Percentiles rank a stretch among this genome's conserved stretches.
phyloP scores from a whole-genome alignment of 768 basidiomycete species.

The Steccherinum ochraceum region DNA sequence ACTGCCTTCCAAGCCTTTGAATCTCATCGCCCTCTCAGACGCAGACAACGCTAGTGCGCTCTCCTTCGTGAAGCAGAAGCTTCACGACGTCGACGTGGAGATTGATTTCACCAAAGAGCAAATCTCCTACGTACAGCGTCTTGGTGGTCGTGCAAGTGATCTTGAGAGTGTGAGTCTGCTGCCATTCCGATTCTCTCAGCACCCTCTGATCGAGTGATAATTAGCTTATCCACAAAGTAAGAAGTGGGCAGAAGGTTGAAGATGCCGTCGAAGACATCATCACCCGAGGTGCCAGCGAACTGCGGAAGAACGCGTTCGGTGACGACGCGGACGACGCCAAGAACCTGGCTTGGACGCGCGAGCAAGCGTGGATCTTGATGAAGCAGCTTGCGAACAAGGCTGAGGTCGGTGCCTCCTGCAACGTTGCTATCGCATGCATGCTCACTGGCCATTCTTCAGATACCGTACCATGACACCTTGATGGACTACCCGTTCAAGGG shows the following conservation, averaged over 20 bases:
- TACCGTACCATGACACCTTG: constrained; percentile 78
- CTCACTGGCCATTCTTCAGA: constrained; percentile 31
- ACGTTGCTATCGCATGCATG: not conserved
- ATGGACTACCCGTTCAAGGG: constrained; percentile 87
- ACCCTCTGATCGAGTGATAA: not conserved
- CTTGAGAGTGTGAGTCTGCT: constrained; percentile 62
- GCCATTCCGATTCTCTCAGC: not conserved
- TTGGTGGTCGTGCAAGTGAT: constrained; percentile 90
- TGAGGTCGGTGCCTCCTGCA: constrained; percentile 34
- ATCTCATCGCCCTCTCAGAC: constrained; percentile 73
- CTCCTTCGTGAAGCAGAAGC: constrained; percentile 74
- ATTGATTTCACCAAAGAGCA: constrained; percentile 52
- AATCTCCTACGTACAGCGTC: constrained; percentile 52
- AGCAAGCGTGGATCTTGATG: constrained; percentile 85
- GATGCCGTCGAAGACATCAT: constrained; percentile 92
- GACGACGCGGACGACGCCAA: constrained; percentile 90
- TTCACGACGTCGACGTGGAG: constrained; percentile 50
- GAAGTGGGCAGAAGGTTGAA: constrained; percentile 60
- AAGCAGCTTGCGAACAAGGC: constrained; percentile 62
- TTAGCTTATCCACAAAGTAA: constrained; percentile 82
- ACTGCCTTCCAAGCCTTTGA: constrained; percentile 78
- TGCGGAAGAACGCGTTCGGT: constrained; percentile 89
- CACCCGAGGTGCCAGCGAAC: constrained; percentile 66
- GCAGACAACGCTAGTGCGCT: constrained; percentile 79
- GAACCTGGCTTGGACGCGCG: constrained; percentile 71